These are phyloP conservation scores for Polyplosphaeria fusca DNA, from an alignment of 495 filamentous ascomycete species.

Conservation along the genomic window DNA sequence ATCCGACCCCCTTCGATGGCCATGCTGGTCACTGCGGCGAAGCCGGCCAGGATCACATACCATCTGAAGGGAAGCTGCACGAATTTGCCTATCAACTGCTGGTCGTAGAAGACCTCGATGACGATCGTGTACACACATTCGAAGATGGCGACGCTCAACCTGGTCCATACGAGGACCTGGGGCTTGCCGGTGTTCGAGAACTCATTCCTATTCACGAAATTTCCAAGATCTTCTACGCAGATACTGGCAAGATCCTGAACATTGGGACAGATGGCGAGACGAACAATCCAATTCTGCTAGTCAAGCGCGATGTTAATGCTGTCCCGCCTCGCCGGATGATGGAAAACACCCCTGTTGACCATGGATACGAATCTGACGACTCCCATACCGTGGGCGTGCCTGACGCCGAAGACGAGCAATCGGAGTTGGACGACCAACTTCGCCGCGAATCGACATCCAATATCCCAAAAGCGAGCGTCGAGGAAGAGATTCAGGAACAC, in stretches of 20 bases:
- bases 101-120: conserved; percentile 89
- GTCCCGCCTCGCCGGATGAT: conserved; percentile 66
- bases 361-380: conserved; percentile 32
- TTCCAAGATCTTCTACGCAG: conserved; percentile 95
- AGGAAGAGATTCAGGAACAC: conserved; percentile 19
- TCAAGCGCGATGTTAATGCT: conserved; percentile 81
- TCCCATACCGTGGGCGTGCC: conserved; percentile 36
- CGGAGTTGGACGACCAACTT: conserved; percentile 67
- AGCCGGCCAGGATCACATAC: conserved; percentile 37
- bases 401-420: conserved; percentile 48
- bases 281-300: conserved; percentile 79
- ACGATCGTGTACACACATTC: conserved; percentile 79
- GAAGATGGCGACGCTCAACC: conserved; percentile 64
- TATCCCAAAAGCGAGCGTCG: conserved; percentile 7
- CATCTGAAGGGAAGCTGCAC: conserved; percentile 52
- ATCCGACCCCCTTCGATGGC: conserved; percentile 26
- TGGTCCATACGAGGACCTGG: conserved; percentile 65
- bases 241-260: conserved; percentile 90
- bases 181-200: conserved; percentile 74
- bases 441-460: conserved; percentile 45
- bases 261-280: conserved; percentile 74
- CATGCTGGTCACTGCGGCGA: neutral
- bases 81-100: conserved; percentile 88
- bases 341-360: conserved; percentile 39
- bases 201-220: conserved; percentile 85